Percentiles rank a stretch among this genome's conserved stretches.
Evolutionary conservation across 2,329 filamentous ascomycete genomes (phyloP).

Genomic region (Ascochyta koolunga): DNA sequence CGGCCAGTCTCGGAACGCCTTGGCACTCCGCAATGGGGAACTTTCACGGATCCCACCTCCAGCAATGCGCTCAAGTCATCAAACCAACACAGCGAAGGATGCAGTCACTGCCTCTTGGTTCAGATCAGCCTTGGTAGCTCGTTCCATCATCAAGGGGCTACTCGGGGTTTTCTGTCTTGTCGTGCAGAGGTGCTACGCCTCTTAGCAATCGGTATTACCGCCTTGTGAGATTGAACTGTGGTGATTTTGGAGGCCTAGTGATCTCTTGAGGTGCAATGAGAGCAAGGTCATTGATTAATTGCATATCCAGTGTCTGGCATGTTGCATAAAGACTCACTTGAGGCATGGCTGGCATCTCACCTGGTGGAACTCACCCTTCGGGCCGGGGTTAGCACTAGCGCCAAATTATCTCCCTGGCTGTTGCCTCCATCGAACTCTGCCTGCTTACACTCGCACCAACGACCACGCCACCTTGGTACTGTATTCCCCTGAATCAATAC

Average conservation of each 20-base stretch:
- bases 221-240: background rate
- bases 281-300: background rate
- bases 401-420: conserved; percentile 4
- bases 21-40: conserved; percentile 12
- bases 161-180: background rate
- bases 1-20: conserved; percentile 11
- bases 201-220: background rate
- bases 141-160: background rate
- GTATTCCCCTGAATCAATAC: too few species aligned
- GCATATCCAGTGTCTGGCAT: background rate
- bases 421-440: conserved; percentile 8
- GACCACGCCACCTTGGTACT: background rate
- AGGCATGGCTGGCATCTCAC: background rate
- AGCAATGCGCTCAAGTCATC: background rate
- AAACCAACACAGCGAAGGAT: background rate
- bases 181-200: background rate
- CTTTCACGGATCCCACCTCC: conserved; percentile 3
- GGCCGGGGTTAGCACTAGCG: conserved; percentile 6
- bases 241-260: background rate
- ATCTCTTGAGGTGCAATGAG: background rate
- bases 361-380: background rate
- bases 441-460: background rate
- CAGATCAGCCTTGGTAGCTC: background rate
- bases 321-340: background rate
- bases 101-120: background rate